Conservation (phyloP, 2,329 filamentous ascomycete genomes). For the Fusarium aywerte region DNA sequence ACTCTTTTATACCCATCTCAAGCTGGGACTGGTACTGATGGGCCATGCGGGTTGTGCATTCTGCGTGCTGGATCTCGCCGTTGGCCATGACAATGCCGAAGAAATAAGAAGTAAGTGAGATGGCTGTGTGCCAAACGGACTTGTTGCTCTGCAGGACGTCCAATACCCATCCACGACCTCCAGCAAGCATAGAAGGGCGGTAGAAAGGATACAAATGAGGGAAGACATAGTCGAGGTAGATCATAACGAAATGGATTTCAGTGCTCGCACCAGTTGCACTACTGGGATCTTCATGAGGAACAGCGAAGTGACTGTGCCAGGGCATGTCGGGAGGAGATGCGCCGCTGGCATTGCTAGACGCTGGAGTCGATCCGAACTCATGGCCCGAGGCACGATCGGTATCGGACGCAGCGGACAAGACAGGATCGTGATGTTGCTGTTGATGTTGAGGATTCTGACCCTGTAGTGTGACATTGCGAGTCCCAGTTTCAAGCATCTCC, state of each 20-base stretch:
- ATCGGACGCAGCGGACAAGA: conserved; percentile 44
- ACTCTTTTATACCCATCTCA: conserved; percentile 56
- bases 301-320: conserved; percentile 49
- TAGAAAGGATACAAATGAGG: conserved; percentile 73
- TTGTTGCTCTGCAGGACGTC: conserved; percentile 67
- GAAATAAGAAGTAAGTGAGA: conserved; percentile 68
- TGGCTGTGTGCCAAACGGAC: conserved; percentile 66
- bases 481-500: conserved; percentile 54
- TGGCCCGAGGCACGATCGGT: conserved; percentile 44
- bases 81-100: conserved; percentile 59
- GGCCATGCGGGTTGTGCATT: conserved; percentile 52
- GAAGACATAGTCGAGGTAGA: conserved; percentile 71
- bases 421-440: conserved; percentile 7
- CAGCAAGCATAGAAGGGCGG: conserved; percentile 63
- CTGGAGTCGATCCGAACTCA: conserved; percentile 44
- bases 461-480: conserved; percentile 43
- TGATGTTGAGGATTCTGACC: conserved; percentile 10
- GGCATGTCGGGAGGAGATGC: conserved; percentile 49
- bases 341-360: conserved; percentile 47
- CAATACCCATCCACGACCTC: conserved; percentile 70
- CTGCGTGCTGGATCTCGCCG: conserved; percentile 49
- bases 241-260: conserved; percentile 61
- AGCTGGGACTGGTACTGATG: conserved; percentile 57
- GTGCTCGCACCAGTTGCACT: conserved; percentile 42
- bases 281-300: conserved; percentile 37